Base-by-base conservation (phyloP, 164 flowering plant genomes). In the Liquidambar formosana region DNA sequence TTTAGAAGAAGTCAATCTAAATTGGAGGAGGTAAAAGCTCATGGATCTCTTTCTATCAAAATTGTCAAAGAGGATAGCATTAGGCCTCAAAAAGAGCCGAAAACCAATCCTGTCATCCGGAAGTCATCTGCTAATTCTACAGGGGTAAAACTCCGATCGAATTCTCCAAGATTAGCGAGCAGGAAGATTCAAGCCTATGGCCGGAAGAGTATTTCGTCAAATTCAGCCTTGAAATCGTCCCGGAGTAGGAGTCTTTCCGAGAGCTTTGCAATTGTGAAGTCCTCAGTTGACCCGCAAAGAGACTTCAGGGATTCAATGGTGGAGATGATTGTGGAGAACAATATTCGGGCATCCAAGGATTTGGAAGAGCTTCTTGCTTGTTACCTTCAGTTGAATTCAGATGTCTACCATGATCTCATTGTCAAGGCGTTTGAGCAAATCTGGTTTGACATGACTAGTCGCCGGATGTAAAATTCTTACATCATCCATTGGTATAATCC, bases 281-380 rank as follows among this genome's bases (percentile, higher is more conserved):
- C 75, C 12, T 84, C 89, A 1, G 44, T 75, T 38, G 84, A 86
- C 64, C 90, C 88, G 0, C 72, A 80, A 63, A 82, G 68, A 25
- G 89, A 86, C 56, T 86, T 86, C 80, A 76, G 73, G 68, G 87
- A 86, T 0, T 86, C 89, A 21, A 86, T 84, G 90, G 53, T 75
- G 69, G 85, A 83, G 68, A 83, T 83, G 86, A 80, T 83, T 14
- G 80, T 80, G 64, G 83, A 78, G 73, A 78, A 80, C 63, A 80
- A 78, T 26, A 80, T 83, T 19, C 21, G 76, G 47, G 71, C 70
- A 8, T 75, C 80, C 1, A 77, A 78, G 27, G 86, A 81, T 21
- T 49, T 83, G 74, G 84, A 80, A 69, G 82, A 80, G 49, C 80
- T 83, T 53, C 80, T 80, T 13, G 80, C 80, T 22, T 78, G 79